These are phyloP conservation scores for Kwoniella newhampshirensis DNA, from an alignment of 768 basidiomycete species.

Conservation along the genomic window DNA sequence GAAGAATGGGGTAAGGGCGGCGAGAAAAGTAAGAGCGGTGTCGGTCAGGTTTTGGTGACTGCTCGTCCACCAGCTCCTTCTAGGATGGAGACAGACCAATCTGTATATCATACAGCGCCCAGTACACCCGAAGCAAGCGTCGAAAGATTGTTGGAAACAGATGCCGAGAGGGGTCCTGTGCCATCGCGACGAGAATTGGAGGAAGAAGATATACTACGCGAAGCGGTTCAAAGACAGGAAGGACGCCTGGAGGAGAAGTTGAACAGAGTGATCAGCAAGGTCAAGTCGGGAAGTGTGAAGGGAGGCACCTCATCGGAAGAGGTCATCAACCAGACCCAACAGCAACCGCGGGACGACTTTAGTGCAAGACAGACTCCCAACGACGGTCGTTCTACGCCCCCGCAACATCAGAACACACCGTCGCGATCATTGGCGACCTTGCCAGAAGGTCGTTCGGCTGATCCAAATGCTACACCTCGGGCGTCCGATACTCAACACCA, in stretches of 20 bases:
- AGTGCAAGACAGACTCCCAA: constrained; percentile 1
- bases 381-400: constrained; percentile 25
- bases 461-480: constrained; percentile 15
- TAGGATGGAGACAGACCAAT: constrained; percentile 31
- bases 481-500: constrained; percentile 6
- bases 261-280: constrained; percentile 54
- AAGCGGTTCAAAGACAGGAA: constrained; percentile 41
- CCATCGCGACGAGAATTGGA: not conserved
- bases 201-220: constrained; percentile 49
- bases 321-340: not conserved
- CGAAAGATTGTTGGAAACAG: constrained; percentile 11
- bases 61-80: constrained; percentile 25
- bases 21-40: not conserved
- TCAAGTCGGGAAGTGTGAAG: constrained; percentile 38
- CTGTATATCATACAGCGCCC: constrained; percentile 52
- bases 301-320: constrained; percentile 9
- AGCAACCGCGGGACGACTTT: constrained; percentile 2
- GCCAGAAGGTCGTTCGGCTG: constrained; percentile 22
- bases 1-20: constrained; percentile 64
- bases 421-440: constrained; percentile 18
- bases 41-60: not conserved
- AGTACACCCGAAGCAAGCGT: constrained; percentile 36
- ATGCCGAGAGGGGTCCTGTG: not conserved
- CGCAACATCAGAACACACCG: constrained; percentile 8
- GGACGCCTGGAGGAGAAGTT: constrained; percentile 52